Evolutionary conservation across 371 early-diverging fungal species (phyloP).

Genomic region (Lichtheimia hyalospora): DNA sequence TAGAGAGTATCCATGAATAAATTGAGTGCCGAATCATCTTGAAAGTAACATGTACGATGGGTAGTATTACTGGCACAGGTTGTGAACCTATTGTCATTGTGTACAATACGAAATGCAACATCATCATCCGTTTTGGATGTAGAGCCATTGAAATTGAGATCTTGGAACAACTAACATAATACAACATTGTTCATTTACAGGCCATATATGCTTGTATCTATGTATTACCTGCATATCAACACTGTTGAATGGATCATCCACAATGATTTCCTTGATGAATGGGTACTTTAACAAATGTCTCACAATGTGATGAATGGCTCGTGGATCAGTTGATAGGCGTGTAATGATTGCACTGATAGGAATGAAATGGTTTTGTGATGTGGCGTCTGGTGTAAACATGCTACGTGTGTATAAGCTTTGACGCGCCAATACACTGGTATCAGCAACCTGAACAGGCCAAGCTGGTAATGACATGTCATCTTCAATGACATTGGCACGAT

Average conservation of each 20-base stretch:
- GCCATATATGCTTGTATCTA: neutral
- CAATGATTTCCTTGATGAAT: conserved; percentile 52
- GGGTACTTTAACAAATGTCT: conserved; percentile 53
- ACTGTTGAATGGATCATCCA: neutral
- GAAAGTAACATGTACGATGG: conserved; percentile 59
- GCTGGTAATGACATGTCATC: neutral
- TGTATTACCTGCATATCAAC: neutral
- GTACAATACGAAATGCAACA: conserved; percentile 41
- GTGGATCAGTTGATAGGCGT: conserved; percentile 45
- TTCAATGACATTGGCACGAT: neutral
- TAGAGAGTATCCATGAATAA: conserved; percentile 60
- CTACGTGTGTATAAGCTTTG: conserved; percentile 36
- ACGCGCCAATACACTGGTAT: neutral
- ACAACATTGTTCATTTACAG: neutral
- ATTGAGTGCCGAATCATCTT: conserved; percentile 66
- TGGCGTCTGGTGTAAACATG: conserved; percentile 35
- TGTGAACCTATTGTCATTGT: conserved; percentile 17
- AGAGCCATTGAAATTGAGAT: conserved; percentile 35
- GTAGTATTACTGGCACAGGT: conserved; percentile 45
- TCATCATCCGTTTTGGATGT: conserved; percentile 43
- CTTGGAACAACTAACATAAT: conserved; percentile 4
- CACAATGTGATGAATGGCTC: conserved; percentile 41
- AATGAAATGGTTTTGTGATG: conserved; percentile 35
- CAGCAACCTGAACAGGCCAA: conserved; percentile 1
- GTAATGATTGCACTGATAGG: conserved; percentile 59